Conservation (phyloP, 345 rosid genomes). For the Sonneratia caseolaris region DNA sequence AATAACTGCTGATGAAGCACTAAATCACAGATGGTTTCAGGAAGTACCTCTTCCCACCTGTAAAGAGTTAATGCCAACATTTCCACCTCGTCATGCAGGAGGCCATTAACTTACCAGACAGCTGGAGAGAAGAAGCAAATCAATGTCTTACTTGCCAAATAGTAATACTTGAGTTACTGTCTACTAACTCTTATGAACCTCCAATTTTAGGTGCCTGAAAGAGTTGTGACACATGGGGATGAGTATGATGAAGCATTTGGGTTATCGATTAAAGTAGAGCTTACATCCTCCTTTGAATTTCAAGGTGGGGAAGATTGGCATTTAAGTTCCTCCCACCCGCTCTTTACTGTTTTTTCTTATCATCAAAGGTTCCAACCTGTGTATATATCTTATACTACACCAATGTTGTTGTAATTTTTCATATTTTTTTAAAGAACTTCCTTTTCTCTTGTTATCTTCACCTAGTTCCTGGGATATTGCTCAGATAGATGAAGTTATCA, state of each 20-base stretch:
- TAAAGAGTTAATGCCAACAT: constrained; percentile 71
- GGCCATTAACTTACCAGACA: constrained; percentile 3
- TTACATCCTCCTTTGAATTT: neutral
- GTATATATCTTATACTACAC: neutral
- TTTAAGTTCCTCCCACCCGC: neutral
- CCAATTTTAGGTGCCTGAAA: constrained; percentile 5
- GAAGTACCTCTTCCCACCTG: constrained; percentile 73
- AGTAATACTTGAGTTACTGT: neutral
- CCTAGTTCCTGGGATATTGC: neutral
- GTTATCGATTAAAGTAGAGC: neutral
- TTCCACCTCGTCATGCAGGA: constrained; percentile 33
- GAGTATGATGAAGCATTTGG: neutral
- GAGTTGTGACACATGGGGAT: neutral
- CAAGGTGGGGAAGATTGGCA: neutral
- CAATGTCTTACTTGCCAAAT: neutral
- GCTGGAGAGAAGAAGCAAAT: neutral
- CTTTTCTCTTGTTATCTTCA: neutral
- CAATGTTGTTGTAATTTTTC: neutral
- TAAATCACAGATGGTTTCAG: constrained; percentile 68
- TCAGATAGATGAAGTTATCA: neutral
- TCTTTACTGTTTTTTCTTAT: neutral
- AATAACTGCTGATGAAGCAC: constrained; percentile 67
- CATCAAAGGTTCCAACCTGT: neutral
- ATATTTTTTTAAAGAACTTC: neutral
- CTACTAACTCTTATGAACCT: constrained; percentile 1